phyloP scores from a whole-genome alignment of 192 early-diverging fungal genomes.

The Mycoemilia scoparia region DNA sequence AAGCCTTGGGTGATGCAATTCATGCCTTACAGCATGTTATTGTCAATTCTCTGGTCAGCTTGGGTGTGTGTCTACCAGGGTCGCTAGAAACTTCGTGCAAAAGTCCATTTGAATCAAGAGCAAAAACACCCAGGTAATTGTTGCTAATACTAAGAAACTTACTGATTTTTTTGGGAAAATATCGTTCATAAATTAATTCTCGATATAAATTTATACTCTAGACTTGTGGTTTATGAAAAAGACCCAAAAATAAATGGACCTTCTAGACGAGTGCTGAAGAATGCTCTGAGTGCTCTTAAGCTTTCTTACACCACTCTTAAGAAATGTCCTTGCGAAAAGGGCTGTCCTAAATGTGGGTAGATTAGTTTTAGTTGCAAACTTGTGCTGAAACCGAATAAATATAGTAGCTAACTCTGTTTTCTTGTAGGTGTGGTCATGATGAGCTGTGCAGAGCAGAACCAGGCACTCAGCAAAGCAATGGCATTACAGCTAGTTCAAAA shows the following conservation, averaged over 20 bases:
- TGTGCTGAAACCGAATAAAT: no score
- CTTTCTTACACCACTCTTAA: background rate
- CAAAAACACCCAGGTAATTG: constrained; percentile 6
- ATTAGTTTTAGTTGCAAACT: constrained; percentile 1
- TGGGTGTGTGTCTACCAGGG: background rate
- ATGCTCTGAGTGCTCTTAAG: background rate
- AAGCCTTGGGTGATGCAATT: constrained; percentile 10
- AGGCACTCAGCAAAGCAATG: constrained; percentile 2
- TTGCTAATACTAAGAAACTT: no score
- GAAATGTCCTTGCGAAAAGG: background rate
- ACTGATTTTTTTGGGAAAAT: no score
- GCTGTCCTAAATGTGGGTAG: constrained; percentile 2
- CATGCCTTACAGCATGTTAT: constrained; percentile 16
- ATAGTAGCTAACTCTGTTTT: no score
- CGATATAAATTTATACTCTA: no score
- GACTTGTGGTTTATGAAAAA: constrained; percentile 10
- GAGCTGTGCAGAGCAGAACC: constrained; percentile 10
- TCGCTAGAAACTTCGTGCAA: constrained; percentile 11
- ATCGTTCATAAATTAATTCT: no score
- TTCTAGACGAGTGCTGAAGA: background rate
- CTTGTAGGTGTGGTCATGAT: no score
- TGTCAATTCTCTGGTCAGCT: background rate
- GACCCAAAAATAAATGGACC: background rate
- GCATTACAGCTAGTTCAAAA: constrained; percentile 3
- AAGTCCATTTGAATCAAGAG: constrained; percentile 2